Evolutionary conservation across 2,329 filamentous ascomycete species (phyloP).

Genomic region (Diaporthe capsici): DNA sequence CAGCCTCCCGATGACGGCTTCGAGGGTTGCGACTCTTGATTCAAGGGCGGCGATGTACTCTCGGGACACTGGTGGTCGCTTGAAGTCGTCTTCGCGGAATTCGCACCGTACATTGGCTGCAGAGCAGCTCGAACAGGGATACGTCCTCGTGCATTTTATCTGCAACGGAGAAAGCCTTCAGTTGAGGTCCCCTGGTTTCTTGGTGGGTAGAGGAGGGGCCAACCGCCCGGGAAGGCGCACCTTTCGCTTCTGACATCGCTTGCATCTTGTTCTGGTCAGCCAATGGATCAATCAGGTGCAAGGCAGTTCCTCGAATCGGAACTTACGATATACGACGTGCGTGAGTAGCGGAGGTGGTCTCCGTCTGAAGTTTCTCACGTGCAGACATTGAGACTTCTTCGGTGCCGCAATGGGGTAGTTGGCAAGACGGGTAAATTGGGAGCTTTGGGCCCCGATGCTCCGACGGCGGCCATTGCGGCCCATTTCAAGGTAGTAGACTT

Average conservation of each 20-base stretch:
- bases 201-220: background rate
- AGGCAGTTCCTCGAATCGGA: no score
- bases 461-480: background rate
- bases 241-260: constrained; percentile 24
- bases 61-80: constrained; percentile 41
- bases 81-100: constrained; percentile 42
- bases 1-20: constrained; percentile 35
- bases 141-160: constrained; percentile 44
- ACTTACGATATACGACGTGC: constrained; percentile 23
- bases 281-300: background rate
- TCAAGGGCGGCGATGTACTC: constrained; percentile 40
- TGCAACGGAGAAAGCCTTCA: background rate
- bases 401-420: background rate
- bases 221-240: background rate
- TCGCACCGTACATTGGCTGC: constrained; percentile 40
- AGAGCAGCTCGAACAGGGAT: constrained; percentile 42
- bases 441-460: background rate
- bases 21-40: constrained; percentile 32
- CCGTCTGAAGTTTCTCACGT: background rate
- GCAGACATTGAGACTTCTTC: background rate
- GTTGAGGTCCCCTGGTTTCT: background rate
- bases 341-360: background rate
- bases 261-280: constrained; percentile 7
- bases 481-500: background rate
- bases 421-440: background rate